A percentile compares a stretch with the other conserved stretches of the same genome.
phyloP scores from a whole-genome alignment of 768 basidiomycete genomes.

The Sarcodon sp. region DNA sequence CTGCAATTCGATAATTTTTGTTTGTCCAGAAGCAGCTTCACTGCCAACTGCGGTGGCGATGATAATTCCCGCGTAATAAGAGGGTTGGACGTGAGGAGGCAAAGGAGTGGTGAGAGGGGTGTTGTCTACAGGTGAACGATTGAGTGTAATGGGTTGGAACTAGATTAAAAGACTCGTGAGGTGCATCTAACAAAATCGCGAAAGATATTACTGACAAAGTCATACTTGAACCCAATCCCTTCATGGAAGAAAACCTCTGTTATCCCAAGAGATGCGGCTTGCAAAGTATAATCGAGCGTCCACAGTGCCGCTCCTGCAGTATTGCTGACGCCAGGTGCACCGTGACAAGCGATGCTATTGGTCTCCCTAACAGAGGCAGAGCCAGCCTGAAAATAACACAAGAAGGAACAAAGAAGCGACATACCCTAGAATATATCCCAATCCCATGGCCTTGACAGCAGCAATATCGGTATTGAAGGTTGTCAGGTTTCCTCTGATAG shows the following conservation, averaged over 20 bases:
- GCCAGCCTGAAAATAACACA: conserved; percentile 6
- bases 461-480: conserved; percentile 38
- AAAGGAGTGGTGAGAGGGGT: conserved; percentile 33
- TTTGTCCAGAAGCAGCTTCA: conserved; percentile 16
- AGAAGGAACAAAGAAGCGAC: conserved; percentile 20
- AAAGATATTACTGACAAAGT: conserved; percentile 26
- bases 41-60: conserved; percentile 43
- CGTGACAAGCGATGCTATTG: conserved; percentile 24
- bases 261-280: conserved; percentile 42
- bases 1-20: conserved; percentile 31
- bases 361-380: conserved; percentile 12
- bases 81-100: conserved; percentile 48
- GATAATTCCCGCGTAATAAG: conserved; percentile 54
- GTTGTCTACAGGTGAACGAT: conserved; percentile 44
- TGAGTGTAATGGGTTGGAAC: conserved; percentile 53
- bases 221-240: conserved; percentile 63
- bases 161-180: conserved; percentile 11
- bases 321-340: conserved; percentile 45
- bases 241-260: conserved; percentile 49
- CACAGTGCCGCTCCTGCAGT: conserved; percentile 61
- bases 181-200: neutral
- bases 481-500: conserved; percentile 38
- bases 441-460: conserved; percentile 28
- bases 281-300: conserved; percentile 53
- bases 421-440: conserved; percentile 46